Evolutionary conservation across 106 monocot genomes (phyloP).

Genomic region (Apostasia shenzhenica): DNA sequence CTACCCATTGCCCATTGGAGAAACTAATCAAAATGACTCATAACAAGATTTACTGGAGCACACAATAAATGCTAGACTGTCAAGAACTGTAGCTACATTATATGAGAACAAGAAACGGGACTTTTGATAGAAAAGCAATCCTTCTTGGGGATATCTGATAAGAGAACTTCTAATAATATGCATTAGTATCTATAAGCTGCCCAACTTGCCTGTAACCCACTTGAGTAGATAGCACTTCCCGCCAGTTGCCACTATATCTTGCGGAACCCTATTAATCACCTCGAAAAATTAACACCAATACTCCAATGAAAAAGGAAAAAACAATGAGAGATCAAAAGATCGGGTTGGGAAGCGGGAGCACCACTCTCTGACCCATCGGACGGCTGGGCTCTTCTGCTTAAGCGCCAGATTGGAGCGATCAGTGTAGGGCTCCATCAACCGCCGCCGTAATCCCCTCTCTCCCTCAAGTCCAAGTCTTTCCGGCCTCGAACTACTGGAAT

Average conservation of each 20-base stretch:
- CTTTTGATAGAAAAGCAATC: no score
- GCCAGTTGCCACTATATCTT: constrained; percentile 16
- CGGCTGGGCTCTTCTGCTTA: constrained; percentile 6
- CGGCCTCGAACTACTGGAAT: neutral
- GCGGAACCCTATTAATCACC: constrained; percentile 16
- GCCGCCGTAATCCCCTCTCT: neutral
- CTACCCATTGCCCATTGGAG: no score
- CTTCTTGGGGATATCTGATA: no score
- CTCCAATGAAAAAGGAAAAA: neutral
- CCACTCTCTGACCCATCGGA: constrained; percentile 19
- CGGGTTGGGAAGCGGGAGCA: neutral
- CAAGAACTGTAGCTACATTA: no score
- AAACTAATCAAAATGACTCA: no score
- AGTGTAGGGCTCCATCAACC: neutral
- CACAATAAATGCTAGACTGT: no score
- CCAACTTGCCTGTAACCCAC: constrained; percentile 12
- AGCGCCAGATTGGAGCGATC: constrained; percentile 1
- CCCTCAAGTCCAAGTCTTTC: neutral
- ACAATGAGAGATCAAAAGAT: neutral
- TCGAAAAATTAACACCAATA: neutral
- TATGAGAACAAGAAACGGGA: no score
- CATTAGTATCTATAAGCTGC: neutral
- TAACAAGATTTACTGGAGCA: no score
- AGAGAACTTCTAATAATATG: no score
- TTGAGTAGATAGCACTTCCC: constrained; percentile 15